Percentiles rank a stretch among this genome's conserved stretches.
Evolutionary conservation across 2,329 filamentous ascomycete genomes (phyloP).

Genomic region (Fusarium sororula): DNA sequence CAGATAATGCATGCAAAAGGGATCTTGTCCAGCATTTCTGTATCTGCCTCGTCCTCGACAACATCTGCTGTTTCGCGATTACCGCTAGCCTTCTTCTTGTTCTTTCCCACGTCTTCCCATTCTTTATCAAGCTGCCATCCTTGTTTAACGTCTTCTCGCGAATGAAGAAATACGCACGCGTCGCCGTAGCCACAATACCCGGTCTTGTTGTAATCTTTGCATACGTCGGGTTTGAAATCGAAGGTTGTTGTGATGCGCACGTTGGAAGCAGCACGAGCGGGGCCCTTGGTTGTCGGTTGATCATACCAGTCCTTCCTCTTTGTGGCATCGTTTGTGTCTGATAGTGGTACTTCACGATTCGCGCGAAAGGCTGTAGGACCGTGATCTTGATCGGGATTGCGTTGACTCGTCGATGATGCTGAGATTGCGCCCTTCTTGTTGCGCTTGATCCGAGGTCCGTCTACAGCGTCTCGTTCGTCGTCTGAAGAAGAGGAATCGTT

Average conservation of each 20-base stretch:
- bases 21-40: conserved; percentile 80
- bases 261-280: conserved; percentile 87
- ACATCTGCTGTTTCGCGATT: conserved; percentile 47
- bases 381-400: background rate
- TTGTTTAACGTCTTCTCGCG: conserved; percentile 75
- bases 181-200: conserved; percentile 54
- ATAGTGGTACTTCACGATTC: background rate
- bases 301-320: background rate
- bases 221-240: conserved; percentile 92
- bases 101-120: conserved; percentile 87
- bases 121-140: conserved; percentile 96
- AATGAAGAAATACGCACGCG: conserved; percentile 51
- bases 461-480: background rate
- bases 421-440: background rate
- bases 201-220: conserved; percentile 85
- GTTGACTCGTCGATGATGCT: background rate
- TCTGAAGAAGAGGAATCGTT: background rate
- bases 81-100: conserved; percentile 64
- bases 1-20: conserved; percentile 92
- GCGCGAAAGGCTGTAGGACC: background rate
- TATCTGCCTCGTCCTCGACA: conserved; percentile 64
- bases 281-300: conserved; percentile 67
- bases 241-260: conserved; percentile 89
- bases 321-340: background rate
- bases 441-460: background rate